Percentiles rank a stretch among this genome's conserved stretches.
These are phyloP conservation scores for Mycogone perniciosa DNA, from an alignment of 2,329 filamentous ascomycete genomes.

Conservation along the genomic window DNA sequence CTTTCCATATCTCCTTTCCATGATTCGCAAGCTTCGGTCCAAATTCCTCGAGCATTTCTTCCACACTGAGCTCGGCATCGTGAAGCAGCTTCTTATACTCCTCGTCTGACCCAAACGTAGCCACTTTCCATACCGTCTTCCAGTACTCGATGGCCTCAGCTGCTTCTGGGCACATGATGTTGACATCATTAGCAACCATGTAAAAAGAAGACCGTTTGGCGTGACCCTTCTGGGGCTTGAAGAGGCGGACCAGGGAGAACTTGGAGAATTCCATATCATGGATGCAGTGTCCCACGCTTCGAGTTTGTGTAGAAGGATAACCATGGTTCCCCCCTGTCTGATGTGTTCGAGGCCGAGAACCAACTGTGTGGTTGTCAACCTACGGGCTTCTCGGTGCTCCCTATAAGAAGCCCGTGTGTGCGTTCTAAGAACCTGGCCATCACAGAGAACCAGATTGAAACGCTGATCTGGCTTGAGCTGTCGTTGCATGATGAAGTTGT, in stretches of 20 bases:
- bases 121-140: slow-evolving; percentile 30
- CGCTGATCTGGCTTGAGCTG: slow-evolving; percentile 19
- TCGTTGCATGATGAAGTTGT: slow-evolving; percentile 22
- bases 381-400: slow-evolving; percentile 27
- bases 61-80: background rate
- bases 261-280: slow-evolving; percentile 33
- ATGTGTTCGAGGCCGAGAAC: slow-evolving; percentile 41
- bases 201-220: slow-evolving; percentile 46
- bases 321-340: slow-evolving; percentile 39
- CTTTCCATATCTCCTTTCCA: slow-evolving; percentile 28
- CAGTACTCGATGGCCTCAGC: slow-evolving; percentile 30
- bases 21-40: slow-evolving; percentile 26
- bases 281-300: slow-evolving; percentile 34
- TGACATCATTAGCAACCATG: slow-evolving; percentile 39
- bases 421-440: slow-evolving; percentile 39
- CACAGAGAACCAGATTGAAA: slow-evolving; percentile 42
- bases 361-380: slow-evolving; percentile 34
- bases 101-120: slow-evolving; percentile 32
- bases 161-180: slow-evolving; percentile 21
- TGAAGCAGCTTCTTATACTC: slow-evolving; percentile 14
- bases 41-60: slow-evolving; percentile 29
- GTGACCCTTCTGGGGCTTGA: slow-evolving; percentile 39
- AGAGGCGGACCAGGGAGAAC: slow-evolving; percentile 37
- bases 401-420: slow-evolving; percentile 29
- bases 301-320: slow-evolving; percentile 44